Evolutionary conservation across 306 rosid species (phyloP), one percentile per base, ranked within the genome.

Genomic region (Prinsepia uniflora): DNA sequence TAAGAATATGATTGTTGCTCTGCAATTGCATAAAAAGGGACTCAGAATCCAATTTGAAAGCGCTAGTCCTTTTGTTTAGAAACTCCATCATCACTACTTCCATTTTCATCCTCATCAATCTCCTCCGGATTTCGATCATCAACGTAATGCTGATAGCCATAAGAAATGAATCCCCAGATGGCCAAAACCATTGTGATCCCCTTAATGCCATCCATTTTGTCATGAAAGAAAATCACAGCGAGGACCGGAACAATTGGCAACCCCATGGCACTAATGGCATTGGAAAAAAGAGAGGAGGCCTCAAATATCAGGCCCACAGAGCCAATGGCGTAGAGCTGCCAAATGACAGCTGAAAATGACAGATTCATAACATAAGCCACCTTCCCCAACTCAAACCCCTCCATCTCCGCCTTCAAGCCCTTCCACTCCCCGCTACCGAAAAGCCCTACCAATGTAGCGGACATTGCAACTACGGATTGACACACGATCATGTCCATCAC

Each of bases 381-480:
- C 67, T 63, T 81, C 57, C 82, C 86, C 71, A 72, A 42, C 12
- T 75, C 50, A 50, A 74, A 84, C 8, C 5, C 81, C 10, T 75
- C 71, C 87, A 84, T 82, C 68, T 84, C 87, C 36, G 36, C 36
- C 36, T 30, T 30, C 77, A 86, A 54, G 18, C 40, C 74, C 3
- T 34, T 72, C 91, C 85, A 82, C n/a, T 86, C 87, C 7, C 84
- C 79, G 18, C 82, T 84, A 0, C 81, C 85, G 49, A 84, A 84
- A 24, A 82, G 70, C 5, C 85, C 91, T 14, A 84, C 84, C 18
- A 82, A 19, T 30, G 36, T 30, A 30, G 36, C 36, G 4, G 36
- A 30, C 36, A 81, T 68, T 41, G 92, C 73, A 22, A 66, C 77
- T 2, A 72, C 2, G 10, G 72, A 65, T 30, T 5, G 64, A 18